Conservation (phyloP, 306 rosid species). For the Trichosanthes truncata region DNA sequence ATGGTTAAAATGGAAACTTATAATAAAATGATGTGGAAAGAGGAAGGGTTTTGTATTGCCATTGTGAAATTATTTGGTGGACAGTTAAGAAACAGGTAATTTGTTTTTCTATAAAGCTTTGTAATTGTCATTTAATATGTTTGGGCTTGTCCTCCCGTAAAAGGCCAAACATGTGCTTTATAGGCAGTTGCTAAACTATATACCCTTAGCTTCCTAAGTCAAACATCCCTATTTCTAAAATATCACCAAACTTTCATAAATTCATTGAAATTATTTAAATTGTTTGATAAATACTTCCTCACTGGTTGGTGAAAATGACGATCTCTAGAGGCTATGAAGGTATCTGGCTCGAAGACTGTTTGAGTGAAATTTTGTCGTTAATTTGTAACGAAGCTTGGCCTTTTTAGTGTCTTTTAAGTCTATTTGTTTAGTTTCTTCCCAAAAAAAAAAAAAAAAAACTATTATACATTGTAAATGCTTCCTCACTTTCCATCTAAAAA, state of each 20-base stretch:
- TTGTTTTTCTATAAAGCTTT: background rate
- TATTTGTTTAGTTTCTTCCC: too few relatives aligned
- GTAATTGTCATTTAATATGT: background rate
- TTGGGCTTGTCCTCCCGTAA: background rate
- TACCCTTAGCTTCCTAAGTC: background rate
- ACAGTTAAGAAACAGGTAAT: background rate
- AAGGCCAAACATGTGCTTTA: background rate
- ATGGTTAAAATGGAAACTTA: background rate
- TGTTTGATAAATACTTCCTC: too few relatives aligned
- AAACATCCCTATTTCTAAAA: background rate
- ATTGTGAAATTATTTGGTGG: background rate
- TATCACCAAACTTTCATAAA: background rate
- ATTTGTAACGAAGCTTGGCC: too few relatives aligned
- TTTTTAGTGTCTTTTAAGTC: too few relatives aligned
- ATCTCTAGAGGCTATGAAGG: too few relatives aligned
- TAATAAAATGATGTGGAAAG: background rate
- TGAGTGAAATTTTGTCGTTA: too few relatives aligned
- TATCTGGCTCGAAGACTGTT: too few relatives aligned
- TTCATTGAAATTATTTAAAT: background rate
- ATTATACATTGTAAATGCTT: background rate
- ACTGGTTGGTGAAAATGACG: too few relatives aligned
- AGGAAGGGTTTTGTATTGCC: background rate
- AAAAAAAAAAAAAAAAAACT: too few relatives aligned
- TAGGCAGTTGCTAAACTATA: background rate
- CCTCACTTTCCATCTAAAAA: background rate